Conservation (phyloP, 1,284 basidiomycete species). For the Cutaneotrichosporon sp. region DNA sequence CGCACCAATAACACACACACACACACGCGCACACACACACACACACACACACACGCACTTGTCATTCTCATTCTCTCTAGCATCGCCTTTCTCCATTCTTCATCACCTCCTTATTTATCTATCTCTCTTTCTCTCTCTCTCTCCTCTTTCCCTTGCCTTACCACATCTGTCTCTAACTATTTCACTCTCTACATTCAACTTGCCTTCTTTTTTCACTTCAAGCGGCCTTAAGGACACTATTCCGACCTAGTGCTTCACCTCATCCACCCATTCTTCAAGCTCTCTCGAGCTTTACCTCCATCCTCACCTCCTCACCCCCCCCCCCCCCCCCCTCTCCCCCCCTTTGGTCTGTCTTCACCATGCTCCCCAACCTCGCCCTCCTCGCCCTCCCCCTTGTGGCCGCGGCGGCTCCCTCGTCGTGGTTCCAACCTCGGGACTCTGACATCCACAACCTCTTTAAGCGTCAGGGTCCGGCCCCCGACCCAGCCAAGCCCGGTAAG, state of each 20-base stretch:
- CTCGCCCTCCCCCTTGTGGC: conserved; percentile 14
- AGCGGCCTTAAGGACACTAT: neutral
- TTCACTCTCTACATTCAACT: neutral
- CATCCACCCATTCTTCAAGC: neutral
- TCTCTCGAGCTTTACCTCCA: neutral
- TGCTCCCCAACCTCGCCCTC: conserved; percentile 17
- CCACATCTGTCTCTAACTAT: neutral
- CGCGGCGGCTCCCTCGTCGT: conserved; percentile 13
- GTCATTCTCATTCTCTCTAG: too few species aligned
- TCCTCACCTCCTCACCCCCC: too few species aligned
- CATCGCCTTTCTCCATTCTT: neutral
- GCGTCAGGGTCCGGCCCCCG: conserved; percentile 19
- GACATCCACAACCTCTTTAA: conserved; percentile 29
- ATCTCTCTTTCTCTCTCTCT: neutral
- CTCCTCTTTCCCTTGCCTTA: neutral
- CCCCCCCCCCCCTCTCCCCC: neutral
- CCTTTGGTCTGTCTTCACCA: conserved; percentile 3
- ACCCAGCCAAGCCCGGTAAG: conserved; percentile 23
- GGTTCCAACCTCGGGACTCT: conserved; percentile 22
- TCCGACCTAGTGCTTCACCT: neutral
- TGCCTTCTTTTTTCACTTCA: neutral
- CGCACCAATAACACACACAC: too few species aligned
- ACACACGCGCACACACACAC: too few species aligned
- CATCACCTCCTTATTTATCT: too few species aligned
- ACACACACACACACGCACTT: too few species aligned